A percentile compares a stretch with the other conserved stretches of the same genome.
phyloP scores from a whole-genome alignment of 495 filamentous ascomycete genomes.

The Daldinia loculata region DNA sequence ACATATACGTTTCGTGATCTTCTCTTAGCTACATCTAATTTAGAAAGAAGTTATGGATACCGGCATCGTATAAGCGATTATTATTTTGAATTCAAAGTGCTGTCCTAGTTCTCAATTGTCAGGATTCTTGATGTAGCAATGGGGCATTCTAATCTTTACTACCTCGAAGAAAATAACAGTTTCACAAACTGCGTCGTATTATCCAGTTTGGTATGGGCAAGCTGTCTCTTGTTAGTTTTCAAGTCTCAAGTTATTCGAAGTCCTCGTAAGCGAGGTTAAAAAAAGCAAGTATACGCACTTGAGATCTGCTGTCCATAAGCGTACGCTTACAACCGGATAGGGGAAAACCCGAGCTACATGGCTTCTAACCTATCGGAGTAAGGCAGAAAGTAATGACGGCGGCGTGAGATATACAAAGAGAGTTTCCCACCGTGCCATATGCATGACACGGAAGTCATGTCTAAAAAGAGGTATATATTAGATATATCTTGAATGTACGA shows the following conservation, averaged over 20 bases:
- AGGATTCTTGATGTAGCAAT: background rate
- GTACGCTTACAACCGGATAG: background rate
- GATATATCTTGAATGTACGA: background rate
- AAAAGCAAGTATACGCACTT: background rate
- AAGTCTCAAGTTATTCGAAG: background rate
- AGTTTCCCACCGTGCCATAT: background rate
- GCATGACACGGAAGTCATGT: background rate
- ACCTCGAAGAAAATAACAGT: background rate
- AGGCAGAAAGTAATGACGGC: background rate
- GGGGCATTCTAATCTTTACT: background rate
- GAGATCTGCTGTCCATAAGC: background rate
- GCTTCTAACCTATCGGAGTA: background rate
- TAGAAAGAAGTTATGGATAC: background rate
- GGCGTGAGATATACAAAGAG: background rate
- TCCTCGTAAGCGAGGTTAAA: background rate
- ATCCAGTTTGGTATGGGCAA: background rate
- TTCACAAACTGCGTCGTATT: background rate
- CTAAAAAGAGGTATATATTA: background rate
- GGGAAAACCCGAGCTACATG: background rate
- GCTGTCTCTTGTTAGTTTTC: background rate
- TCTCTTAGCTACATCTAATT: background rate
- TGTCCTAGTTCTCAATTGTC: background rate
- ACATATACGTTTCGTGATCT: background rate
- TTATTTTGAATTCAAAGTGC: background rate
- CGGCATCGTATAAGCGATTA: background rate